Evolutionary conservation across 305 asterid species (phyloP).

Genomic region (Fraxinus velutina): DNA sequence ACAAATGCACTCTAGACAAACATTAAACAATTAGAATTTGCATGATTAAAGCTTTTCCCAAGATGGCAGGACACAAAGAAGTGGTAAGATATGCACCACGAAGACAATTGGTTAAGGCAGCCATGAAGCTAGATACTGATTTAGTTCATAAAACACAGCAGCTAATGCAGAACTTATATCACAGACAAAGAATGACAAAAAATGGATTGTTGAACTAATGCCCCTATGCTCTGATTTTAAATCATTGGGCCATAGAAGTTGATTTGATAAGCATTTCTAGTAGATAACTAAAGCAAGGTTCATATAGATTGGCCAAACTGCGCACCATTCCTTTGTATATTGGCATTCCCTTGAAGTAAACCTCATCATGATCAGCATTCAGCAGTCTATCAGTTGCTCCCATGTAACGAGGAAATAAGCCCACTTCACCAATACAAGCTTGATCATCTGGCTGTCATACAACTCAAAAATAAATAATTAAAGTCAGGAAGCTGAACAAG

Average conservation of each 20-base stretch:
- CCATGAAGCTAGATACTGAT: neutral
- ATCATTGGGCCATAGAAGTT: neutral
- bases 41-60: neutral
- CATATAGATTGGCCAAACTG: neutral
- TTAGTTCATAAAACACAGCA: neutral
- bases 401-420: constrained; percentile 64
- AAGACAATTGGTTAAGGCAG: neutral
- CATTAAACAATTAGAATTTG: neutral
- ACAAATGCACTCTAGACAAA: neutral
- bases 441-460: constrained; percentile 64
- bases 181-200: neutral
- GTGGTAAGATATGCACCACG: neutral
- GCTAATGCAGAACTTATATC: neutral
- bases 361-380: constrained; percentile 80
- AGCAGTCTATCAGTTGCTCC: constrained; percentile 77
- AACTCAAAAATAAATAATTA: constrained; percentile 5
- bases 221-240: neutral
- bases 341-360: constrained; percentile 92
- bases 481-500: neutral
- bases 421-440: constrained; percentile 86
- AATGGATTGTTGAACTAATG: neutral
- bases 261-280: neutral
- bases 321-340: constrained; percentile 70
- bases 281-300: neutral
- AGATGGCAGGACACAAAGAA: neutral